Conservation (phyloP, 2,329 filamentous ascomycete species). For the Fusarium caatingaense region DNA sequence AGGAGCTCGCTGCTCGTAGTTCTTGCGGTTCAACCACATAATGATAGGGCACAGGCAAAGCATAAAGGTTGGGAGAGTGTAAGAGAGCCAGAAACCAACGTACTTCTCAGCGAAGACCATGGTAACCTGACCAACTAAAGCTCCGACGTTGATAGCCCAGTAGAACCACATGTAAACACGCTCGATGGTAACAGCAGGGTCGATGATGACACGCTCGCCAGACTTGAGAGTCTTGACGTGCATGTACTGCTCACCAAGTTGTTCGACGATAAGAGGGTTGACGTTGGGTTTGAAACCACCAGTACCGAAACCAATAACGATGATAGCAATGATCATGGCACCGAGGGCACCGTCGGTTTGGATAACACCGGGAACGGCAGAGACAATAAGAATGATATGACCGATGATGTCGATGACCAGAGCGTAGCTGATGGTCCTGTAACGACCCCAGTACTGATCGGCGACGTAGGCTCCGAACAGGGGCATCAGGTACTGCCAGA, state of each 20-base stretch:
- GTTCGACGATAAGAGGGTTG: slow-evolving; percentile 73
- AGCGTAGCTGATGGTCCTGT: slow-evolving; percentile 73
- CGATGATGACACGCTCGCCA: slow-evolving; percentile 73
- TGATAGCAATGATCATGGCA: slow-evolving; percentile 71
- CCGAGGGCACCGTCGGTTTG: slow-evolving; percentile 67
- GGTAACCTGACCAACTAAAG: slow-evolving; percentile 71
- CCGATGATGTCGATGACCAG: slow-evolving; percentile 72
- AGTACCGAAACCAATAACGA: slow-evolving; percentile 68
- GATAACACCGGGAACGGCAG: slow-evolving; percentile 73
- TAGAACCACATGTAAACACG: slow-evolving; percentile 78
- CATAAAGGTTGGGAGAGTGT: slow-evolving; percentile 73
- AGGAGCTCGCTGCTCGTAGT: slow-evolving; percentile 68
- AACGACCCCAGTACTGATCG: slow-evolving; percentile 73
- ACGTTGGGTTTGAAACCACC: slow-evolving; percentile 83
- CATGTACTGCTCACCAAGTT: slow-evolving; percentile 67
- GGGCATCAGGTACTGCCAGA: slow-evolving; percentile 71
- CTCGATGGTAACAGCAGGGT: slow-evolving; percentile 70
- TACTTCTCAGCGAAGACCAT: slow-evolving; percentile 79
- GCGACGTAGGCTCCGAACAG: slow-evolving; percentile 63
- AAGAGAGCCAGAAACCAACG: slow-evolving; percentile 80
- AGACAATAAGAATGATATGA: slow-evolving; percentile 73
- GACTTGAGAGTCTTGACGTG: slow-evolving; percentile 62
- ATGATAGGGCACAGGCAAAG: slow-evolving; percentile 72
- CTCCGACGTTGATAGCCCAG: slow-evolving; percentile 77
- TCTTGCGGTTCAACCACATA: slow-evolving; percentile 67